Conservation (phyloP, 1,284 basidiomycete genomes). For the Fomitopsis betulina region DNA sequence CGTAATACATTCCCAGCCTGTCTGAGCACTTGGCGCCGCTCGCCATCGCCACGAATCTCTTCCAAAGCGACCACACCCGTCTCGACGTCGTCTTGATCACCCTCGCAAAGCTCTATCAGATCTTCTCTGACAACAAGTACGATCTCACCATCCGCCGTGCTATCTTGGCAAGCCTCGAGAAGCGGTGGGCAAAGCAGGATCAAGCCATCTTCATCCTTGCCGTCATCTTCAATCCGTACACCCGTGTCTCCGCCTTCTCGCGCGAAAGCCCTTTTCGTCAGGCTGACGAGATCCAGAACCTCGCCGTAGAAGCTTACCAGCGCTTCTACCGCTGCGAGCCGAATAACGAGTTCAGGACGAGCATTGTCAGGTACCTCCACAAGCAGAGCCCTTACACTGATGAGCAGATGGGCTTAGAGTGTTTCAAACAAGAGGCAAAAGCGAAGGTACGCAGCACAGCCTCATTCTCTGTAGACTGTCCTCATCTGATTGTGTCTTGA, state of each 20-base stretch:
- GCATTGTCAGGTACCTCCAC: slow-evolving; percentile 2
- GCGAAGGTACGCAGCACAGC: background rate
- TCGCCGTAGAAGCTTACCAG: slow-evolving; percentile 5
- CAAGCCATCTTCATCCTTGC: slow-evolving; percentile 39
- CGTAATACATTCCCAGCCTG: slow-evolving; percentile 16
- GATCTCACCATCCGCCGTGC: slow-evolving; percentile 16
- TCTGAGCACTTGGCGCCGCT: slow-evolving; percentile 33
- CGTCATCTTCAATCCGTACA: slow-evolving; percentile 35
- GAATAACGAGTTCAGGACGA: background rate
- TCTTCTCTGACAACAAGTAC: slow-evolving; percentile 8
- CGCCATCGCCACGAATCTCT: slow-evolving; percentile 34
- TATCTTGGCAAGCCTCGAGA: slow-evolving; percentile 33
- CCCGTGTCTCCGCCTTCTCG: slow-evolving; percentile 12
- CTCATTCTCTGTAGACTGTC: too few relatives aligned
- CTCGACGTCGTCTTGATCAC: slow-evolving; percentile 35
- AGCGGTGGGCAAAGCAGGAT: slow-evolving; percentile 36
- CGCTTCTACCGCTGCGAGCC: background rate
- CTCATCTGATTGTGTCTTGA: too few relatives aligned
- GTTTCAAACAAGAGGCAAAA: background rate
- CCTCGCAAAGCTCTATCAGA: slow-evolving; percentile 28
- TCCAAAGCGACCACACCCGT: slow-evolving; percentile 29
- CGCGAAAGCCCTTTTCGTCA: background rate
- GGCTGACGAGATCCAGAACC: background rate
- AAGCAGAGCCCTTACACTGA: background rate
- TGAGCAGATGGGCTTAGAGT: background rate